A percentile compares a stretch with the other conserved stretches of the same genome.
phyloP scores from a whole-genome alignment of 1,284 basidiomycete genomes.

The Entoloma clypeatum region DNA sequence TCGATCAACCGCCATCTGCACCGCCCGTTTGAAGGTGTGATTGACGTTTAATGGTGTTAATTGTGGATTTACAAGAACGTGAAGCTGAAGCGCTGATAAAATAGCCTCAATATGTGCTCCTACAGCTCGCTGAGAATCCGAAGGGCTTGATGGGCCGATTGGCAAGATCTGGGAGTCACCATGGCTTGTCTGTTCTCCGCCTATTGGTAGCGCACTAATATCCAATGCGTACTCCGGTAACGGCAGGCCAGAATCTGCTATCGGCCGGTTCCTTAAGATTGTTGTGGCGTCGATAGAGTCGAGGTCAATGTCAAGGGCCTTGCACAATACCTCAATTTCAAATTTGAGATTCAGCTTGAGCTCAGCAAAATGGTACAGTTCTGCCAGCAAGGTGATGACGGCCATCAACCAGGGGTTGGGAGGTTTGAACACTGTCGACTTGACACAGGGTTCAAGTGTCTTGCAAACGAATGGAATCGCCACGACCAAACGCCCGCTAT shows the following conservation, averaged over 20 bases:
- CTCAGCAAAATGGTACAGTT: slow-evolving; percentile 96
- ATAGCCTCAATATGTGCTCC: slow-evolving; percentile 77
- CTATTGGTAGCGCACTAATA: slow-evolving; percentile 68
- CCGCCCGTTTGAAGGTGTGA: slow-evolving; percentile 85
- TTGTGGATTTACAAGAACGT: slow-evolving; percentile 78
- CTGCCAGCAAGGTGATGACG: slow-evolving; percentile 86
- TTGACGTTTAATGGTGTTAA: slow-evolving; percentile 73
- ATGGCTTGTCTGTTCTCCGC: slow-evolving; percentile 49
- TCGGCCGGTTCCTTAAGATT: slow-evolving; percentile 71
- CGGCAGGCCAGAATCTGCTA: slow-evolving; percentile 51
- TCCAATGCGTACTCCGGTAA: slow-evolving; percentile 71
- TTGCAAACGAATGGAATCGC: slow-evolving; percentile 99
- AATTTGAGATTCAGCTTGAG: slow-evolving; percentile 98
- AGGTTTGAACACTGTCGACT: slow-evolving; percentile 89
- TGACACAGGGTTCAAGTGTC: slow-evolving; percentile 86
- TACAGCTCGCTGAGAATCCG: slow-evolving; percentile 60
- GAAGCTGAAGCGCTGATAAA: slow-evolving; percentile 67
- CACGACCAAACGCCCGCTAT: slow-evolving; percentile 87
- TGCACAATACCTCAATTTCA: slow-evolving; percentile 98
- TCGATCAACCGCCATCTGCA: slow-evolving; percentile 89
- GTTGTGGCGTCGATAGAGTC: slow-evolving; percentile 84
- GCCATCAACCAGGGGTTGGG: slow-evolving; percentile 99
- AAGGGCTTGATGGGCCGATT: slow-evolving; percentile 50
- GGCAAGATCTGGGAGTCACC: slow-evolving; percentile 58
- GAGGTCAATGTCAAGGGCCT: slow-evolving; percentile 85